phyloP scores from a whole-genome alignment of 1,139 yeast genomes.

The Geotrichum cucujoidarum region DNA sequence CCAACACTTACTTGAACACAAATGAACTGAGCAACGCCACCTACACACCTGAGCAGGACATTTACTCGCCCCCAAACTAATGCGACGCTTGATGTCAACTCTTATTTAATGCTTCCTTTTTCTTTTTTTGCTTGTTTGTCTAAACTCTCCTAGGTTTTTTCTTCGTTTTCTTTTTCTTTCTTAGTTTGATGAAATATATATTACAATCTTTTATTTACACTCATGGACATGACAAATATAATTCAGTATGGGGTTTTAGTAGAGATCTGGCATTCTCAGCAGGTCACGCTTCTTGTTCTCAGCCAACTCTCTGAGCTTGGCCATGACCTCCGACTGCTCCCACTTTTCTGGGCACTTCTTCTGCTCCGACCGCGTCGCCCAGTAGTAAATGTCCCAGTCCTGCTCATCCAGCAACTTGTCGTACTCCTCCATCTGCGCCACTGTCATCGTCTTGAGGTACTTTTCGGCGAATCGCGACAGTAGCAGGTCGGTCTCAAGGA shows the following conservation, averaged over 20 bases:
- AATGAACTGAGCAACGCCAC: background rate
- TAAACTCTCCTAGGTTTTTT: background rate
- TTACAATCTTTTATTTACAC: background rate
- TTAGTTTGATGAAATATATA: background rate
- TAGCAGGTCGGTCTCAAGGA: constrained; percentile 83
- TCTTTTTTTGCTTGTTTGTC: background rate
- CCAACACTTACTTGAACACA: constrained; percentile 10
- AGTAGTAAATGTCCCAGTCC: constrained; percentile 97
- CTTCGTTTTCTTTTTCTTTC: background rate
- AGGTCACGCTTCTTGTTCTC: constrained; percentile 67
- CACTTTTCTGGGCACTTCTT: constrained; percentile 86
- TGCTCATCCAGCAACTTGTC: constrained; percentile 82
- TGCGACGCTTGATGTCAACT: background rate
- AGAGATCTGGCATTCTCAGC: constrained; percentile 77
- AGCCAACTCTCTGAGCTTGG: constrained; percentile 65
- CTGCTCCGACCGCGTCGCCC: constrained; percentile 84
- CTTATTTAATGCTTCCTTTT: background rate
- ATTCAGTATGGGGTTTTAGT: constrained; percentile 7
- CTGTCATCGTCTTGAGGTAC: constrained; percentile 55
- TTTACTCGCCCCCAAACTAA: constrained; percentile 2
- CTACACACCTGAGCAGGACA: constrained; percentile 17
- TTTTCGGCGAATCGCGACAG: constrained; percentile 80
- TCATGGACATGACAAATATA: no score
- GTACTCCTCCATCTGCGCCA: constrained; percentile 74
- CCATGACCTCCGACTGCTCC: constrained; percentile 62